phyloP scores from a whole-genome alignment of 202 grass and related monocot species.

The Musa balbisiana region DNA sequence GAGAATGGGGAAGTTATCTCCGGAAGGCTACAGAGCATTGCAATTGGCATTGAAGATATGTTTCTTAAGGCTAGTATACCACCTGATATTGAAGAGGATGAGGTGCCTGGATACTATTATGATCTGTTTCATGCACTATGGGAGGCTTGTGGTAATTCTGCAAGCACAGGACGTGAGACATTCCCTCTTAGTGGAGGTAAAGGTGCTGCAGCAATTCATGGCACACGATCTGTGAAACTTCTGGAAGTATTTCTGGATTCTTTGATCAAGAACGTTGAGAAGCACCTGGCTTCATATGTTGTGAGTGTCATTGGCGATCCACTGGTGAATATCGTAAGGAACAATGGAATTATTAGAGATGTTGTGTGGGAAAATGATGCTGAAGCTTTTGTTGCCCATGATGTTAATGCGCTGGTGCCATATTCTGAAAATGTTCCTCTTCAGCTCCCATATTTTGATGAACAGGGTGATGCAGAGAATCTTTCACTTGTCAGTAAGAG shows the following conservation, averaged over 20 bases:
- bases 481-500: slow-evolving; percentile 40
- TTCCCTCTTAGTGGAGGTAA: slow-evolving; percentile 71
- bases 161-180: slow-evolving; percentile 60
- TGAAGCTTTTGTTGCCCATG: slow-evolving; percentile 30
- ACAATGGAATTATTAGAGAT: slow-evolving; percentile 62
- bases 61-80: slow-evolving; percentile 60
- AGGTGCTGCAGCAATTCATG: slow-evolving; percentile 56
- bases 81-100: slow-evolving; percentile 37
- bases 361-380: slow-evolving; percentile 57
- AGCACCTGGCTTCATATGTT: slow-evolving; percentile 62
- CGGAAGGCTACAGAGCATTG: slow-evolving; percentile 60
- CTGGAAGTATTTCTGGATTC: slow-evolving; percentile 63
- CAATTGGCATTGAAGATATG: slow-evolving; percentile 92
- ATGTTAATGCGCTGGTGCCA: slow-evolving; percentile 60
- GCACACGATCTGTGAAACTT: slow-evolving; percentile 83
- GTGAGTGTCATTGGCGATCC: slow-evolving; percentile 51
- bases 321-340: slow-evolving; percentile 51
- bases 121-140: slow-evolving; percentile 81
- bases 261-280: slow-evolving; percentile 70
- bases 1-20: slow-evolving; percentile 64
- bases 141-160: slow-evolving; percentile 73
- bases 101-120: slow-evolving; percentile 38
- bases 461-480: slow-evolving; percentile 14
- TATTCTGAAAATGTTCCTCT: slow-evolving; percentile 46
- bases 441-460: slow-evolving; percentile 41